Evolutionary conservation across 192 early-diverging fungal genomes (phyloP).

Genomic region (Geranomyces michiganensis): DNA sequence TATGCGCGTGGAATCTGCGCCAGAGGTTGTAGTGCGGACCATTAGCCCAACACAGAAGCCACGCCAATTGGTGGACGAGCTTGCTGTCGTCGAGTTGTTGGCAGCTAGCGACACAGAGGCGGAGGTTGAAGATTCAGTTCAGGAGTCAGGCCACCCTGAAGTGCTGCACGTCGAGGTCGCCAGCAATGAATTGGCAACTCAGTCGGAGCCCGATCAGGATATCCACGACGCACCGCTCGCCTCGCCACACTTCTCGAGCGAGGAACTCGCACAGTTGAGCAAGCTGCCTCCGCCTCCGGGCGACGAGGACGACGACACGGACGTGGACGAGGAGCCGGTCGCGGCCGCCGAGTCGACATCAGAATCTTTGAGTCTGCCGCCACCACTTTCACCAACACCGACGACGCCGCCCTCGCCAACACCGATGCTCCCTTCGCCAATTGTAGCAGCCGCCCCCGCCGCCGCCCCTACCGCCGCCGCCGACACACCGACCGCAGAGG

Average conservation of each 20-base stretch:
- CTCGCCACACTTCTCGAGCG: conserved; percentile 3
- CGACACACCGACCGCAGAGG: not conserved
- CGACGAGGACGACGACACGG: not conserved
- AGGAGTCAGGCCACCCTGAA: too few relatives aligned
- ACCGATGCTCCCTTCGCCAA: not conserved
- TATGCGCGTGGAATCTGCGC: too few relatives aligned
- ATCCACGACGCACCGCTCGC: too few relatives aligned
- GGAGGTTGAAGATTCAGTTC: not conserved
- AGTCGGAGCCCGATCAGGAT: not conserved
- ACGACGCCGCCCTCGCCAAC: too few relatives aligned
- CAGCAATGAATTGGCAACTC: not conserved
- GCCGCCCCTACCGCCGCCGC: not conserved
- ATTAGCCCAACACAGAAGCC: too few relatives aligned
- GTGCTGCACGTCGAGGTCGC: too few relatives aligned
- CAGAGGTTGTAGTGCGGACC: too few relatives aligned
- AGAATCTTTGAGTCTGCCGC: too few relatives aligned
- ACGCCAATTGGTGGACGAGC: too few relatives aligned
- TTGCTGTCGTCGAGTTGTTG: not conserved
- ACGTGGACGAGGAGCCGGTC: not conserved
- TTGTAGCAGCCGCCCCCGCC: not conserved
- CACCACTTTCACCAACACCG: too few relatives aligned
- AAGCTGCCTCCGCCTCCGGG: conserved; percentile 7
- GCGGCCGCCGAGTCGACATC: not conserved
- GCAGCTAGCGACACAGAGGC: not conserved
- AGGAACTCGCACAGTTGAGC: conserved; percentile 7